Evolutionary conservation across 306 rosid genomes (phyloP), one percentile per base, ranked within the genome.

Genomic region (Pachyrhizus erosus): DNA sequence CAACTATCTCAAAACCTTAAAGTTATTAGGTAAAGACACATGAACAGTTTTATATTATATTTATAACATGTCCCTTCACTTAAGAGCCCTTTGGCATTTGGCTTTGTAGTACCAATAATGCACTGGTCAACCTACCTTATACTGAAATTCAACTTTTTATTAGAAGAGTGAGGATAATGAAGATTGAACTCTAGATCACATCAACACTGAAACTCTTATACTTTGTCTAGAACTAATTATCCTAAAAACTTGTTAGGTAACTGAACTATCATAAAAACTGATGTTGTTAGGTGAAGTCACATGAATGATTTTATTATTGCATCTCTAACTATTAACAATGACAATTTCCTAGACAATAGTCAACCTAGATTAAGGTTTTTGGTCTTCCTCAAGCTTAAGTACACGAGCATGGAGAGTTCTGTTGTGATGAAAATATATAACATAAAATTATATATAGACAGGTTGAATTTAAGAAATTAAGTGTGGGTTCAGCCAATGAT

Each of bases 361-460:
- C 78, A 75, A 42, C 49, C 34, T 65, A 62, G 75, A 13, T 54
- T 9, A 62, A 70, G 40, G 73, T 23, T 77, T 37, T 61, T 10
- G 52, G 62, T 23, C 80, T 72, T 79, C 65, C 17, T 66, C 75
- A 20, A 75, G 84, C 78, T 54, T 65, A 29, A n/a, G 67, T 42
- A 54, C 40, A 73, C 20, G 15, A 58, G 39, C 64, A 29, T 74
- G 40, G 54, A 27, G 70, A 57, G 31, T 12, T 78, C 10, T 49
- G 7, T 61, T 49, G 11, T 48, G 23, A 20, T 69, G 34, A 49
- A 57, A 85, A 39, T 69, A 57, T 48, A 15, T 70, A 57, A 51
- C 58, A 73, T 66, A 33, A 33, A 71, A 18, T 72, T 29, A 55
- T 52, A 21, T 9, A 57, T 57, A 9, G 64, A 57, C 21, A 8